Evolutionary conservation across 108 stramenopile species (phyloP), one percentile per base, ranked within the genome.

Genomic region (Licmophora abbreviata): DNA sequence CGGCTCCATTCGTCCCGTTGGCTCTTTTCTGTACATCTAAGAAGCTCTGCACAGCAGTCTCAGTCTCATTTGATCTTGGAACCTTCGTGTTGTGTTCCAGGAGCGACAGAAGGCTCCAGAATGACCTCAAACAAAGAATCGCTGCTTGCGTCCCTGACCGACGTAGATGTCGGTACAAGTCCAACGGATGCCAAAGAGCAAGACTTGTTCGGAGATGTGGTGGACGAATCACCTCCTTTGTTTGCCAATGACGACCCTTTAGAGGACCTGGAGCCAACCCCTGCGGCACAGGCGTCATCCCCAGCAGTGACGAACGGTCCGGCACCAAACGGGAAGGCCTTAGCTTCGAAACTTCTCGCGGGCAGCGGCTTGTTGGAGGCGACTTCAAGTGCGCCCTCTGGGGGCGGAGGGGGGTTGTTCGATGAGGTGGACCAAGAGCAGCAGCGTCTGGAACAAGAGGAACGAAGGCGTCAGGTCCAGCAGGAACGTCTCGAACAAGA

Each of bases 401-500:
- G 28, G 1, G 40, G 53, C 25, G 37, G 53, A 15, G 66, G 73
- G 21, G 81, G 81, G 3, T 53, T 83, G 12, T 83, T 83, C 58
- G 81, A 76, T 55, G 71, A 65, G 17, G 61, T 79, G 29, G 77
- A 76, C 27, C 49, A 62, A 31, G 59, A 73, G 52, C 59, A 74
- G 34, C 44, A 51, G n/a, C n/a, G n/a, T n/a, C n/a, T n/a, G 37
- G 53, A 51, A 46, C 54, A 59, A 40, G 71, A 55, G 38, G 55
- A 56, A 29, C 36, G 44, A 43, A 11, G 41, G 29, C 44, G 29
- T 37, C 45, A 57, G 56, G 32, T 22, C 24, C 25, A 53, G 10
- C 51, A 68, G 28, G 14, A 57, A 37, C 37, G 30, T 25, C 29
- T 51, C 6, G 46, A 54, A 54, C 14, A 43, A 29, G 51, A 38